phyloP scores from a whole-genome alignment of 345 rosid species.

The Eucalyptus pumila region DNA sequence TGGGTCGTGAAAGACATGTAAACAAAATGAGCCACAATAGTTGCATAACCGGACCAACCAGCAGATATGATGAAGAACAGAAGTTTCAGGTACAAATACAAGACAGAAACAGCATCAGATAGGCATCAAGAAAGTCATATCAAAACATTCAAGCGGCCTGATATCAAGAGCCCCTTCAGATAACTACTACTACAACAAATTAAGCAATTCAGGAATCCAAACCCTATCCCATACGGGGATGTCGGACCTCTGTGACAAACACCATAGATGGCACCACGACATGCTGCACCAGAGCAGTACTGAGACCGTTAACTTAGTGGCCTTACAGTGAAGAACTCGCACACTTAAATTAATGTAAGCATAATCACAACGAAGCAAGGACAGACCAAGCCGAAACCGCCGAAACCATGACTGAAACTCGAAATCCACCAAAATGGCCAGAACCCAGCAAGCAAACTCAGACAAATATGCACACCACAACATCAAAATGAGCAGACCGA shows the following conservation, averaged over 20 bases:
- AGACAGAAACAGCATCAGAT: neutral
- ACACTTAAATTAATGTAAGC: neutral
- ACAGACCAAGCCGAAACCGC: neutral
- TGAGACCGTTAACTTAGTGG: neutral
- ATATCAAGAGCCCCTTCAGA: neutral
- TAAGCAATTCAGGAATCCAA: neutral
- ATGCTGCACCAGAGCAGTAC: neutral
- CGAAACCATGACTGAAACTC: neutral
- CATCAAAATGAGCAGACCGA: neutral
- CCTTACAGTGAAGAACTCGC: neutral
- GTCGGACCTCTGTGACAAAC: neutral
- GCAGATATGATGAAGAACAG: neutral
- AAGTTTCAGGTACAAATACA: neutral
- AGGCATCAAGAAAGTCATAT: neutral
- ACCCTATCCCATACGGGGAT: accelerated
- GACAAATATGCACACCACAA: neutral
- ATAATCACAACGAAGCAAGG: neutral
- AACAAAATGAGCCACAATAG: neutral
- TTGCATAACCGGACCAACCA: neutral
- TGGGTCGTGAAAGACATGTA: neutral
- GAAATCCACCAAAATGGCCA: neutral
- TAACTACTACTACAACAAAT: neutral
- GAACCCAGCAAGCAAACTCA: neutral
- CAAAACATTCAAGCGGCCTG: neutral
- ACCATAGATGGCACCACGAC: neutral